Percentiles rank a stretch among this genome's conserved stretches.
These are phyloP conservation scores for Penicillium mononematosum DNA, from an alignment of 495 filamentous ascomycete genomes.

Conservation along the genomic window DNA sequence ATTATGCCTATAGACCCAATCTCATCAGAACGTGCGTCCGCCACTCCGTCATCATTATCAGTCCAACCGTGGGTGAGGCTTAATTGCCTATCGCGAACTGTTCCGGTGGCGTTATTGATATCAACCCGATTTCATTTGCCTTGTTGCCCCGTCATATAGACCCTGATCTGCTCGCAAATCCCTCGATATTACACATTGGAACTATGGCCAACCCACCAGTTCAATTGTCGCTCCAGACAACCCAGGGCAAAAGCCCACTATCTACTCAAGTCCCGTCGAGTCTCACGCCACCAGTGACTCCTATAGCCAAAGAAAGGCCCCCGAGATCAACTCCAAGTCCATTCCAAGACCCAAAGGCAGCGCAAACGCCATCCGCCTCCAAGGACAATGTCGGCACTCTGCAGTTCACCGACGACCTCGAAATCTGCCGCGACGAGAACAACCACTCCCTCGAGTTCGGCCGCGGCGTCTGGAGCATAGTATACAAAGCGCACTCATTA, in stretches of 20 bases:
- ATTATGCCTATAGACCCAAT: not conserved
- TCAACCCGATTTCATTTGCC: constrained; percentile 6
- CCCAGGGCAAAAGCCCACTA: constrained; percentile 12
- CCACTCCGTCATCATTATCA: constrained; percentile 23
- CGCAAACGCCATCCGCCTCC: constrained; percentile 1
- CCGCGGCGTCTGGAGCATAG: constrained; percentile 60
- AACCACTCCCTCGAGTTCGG: constrained; percentile 48
- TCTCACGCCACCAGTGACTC: constrained; percentile 43
- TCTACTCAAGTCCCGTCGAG: constrained; percentile 10
- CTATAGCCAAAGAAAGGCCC: constrained; percentile 27
- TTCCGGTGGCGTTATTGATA: constrained; percentile 22
- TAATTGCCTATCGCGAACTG: constrained; percentile 8
- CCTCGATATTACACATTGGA: not conserved
- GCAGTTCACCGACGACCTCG: constrained; percentile 37
- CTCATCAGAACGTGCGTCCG: not conserved
- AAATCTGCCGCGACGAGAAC: constrained; percentile 31
- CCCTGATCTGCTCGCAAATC: not conserved
- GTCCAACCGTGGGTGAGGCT: constrained; percentile 21
- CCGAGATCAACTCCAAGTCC: constrained; percentile 12
- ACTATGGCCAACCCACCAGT: constrained; percentile 21
- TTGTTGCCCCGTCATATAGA: not conserved
- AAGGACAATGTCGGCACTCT: constrained; percentile 20
- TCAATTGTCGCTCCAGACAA: constrained; percentile 31
- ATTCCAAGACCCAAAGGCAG: not conserved
- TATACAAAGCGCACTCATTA: constrained; percentile 47